phyloP scores from a whole-genome alignment of 1,284 basidiomycete genomes.

The Tilletia setariae region DNA sequence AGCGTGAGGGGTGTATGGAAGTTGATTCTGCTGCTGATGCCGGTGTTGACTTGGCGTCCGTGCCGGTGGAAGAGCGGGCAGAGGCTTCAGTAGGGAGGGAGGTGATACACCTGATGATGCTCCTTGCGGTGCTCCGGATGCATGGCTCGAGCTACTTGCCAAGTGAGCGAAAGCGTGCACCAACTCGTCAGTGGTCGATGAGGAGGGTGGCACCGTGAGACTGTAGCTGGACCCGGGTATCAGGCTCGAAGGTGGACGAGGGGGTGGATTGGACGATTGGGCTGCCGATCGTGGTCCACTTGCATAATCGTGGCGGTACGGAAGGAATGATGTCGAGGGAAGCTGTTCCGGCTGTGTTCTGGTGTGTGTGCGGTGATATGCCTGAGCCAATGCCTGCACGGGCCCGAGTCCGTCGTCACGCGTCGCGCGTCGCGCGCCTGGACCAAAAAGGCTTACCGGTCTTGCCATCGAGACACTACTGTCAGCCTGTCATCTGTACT shows the following conservation, averaged over 20 bases:
- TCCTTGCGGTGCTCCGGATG: too few relatives aligned
- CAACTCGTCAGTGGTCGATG: not conserved
- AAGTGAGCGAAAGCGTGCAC: not conserved
- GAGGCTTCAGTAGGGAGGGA: not conserved
- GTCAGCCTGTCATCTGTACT: too few relatives aligned
- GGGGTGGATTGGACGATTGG: not conserved
- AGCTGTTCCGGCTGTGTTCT: constrained; percentile 5
- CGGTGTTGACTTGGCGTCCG: constrained; percentile 11
- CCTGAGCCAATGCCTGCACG: constrained; percentile 8
- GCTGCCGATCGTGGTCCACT: not conserved
- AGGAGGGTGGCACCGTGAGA: not conserved
- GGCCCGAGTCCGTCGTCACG: not conserved
- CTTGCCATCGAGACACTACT: too few relatives aligned
- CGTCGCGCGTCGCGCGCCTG: too few relatives aligned
- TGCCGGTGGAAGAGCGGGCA: not conserved
- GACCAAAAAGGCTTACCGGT: too few relatives aligned
- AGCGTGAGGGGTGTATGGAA: not conserved
- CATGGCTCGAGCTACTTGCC: not conserved
- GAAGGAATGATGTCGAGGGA: not conserved
- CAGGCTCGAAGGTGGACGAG: not conserved
- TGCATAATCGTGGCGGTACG: too few relatives aligned
- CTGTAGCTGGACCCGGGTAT: not conserved
- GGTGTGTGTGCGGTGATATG: not conserved
- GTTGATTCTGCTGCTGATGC: constrained; percentile 12
- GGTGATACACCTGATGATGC: not conserved